Evolutionary conservation across 768 basidiomycete species (phyloP).

Genomic region (Cystofilobasidium macerans): DNA sequence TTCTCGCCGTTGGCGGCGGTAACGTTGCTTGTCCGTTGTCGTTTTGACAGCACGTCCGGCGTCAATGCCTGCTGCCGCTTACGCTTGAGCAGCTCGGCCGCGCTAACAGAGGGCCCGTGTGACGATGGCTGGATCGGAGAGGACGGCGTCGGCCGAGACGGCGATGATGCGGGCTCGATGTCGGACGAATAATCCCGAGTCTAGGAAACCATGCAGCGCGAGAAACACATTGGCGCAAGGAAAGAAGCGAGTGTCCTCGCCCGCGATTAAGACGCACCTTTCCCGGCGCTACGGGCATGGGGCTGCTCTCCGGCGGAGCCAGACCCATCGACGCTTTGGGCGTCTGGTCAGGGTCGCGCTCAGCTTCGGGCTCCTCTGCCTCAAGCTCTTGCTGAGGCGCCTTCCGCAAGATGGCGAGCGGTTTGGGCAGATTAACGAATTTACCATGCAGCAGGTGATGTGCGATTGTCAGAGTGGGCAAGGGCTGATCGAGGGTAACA

Average conservation of each 20-base stretch:
- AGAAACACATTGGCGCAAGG: neutral
- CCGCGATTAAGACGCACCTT: neutral
- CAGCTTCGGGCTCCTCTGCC: conserved; percentile 22
- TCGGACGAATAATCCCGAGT: conserved; percentile 25
- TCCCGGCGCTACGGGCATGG: neutral
- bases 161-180: conserved; percentile 19
- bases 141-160: conserved; percentile 4
- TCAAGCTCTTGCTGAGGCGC: conserved; percentile 16
- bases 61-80: conserved; percentile 1
- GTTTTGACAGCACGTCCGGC: neutral
- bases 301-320: neutral
- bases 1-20: conserved; percentile 32
- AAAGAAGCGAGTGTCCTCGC: neutral
- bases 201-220: no score
- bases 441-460: conserved; percentile 87
- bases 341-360: conserved; percentile 24
- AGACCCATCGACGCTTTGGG: conserved; percentile 31
- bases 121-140: neutral
- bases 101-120: conserved; percentile 3
- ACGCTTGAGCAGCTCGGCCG: neutral
- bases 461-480: conserved; percentile 65
- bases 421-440: conserved; percentile 61
- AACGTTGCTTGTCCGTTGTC: conserved; percentile 1
- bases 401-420: conserved; percentile 57
- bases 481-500: no score